Conservation (phyloP, 2,329 filamentous ascomycete species). For the Atkinsonella hypoxylon region DNA sequence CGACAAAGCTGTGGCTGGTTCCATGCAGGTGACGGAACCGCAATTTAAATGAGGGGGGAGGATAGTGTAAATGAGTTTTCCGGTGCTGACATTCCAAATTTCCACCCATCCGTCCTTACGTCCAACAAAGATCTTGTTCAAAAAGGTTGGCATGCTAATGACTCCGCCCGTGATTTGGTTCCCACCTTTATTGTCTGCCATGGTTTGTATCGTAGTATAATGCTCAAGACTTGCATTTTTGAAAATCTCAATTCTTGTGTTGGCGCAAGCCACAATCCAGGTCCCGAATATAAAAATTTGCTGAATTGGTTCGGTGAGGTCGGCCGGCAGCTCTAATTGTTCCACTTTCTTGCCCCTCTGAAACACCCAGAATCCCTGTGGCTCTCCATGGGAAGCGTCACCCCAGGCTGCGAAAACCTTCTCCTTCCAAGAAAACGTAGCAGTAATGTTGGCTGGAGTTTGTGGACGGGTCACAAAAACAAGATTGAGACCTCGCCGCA, state of each 20-base stretch:
- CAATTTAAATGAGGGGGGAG: slow-evolving; percentile 60
- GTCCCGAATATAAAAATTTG: slow-evolving; percentile 76
- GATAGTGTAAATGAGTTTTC: slow-evolving; percentile 82
- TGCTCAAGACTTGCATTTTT: slow-evolving; percentile 73
- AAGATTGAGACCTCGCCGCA: slow-evolving; percentile 79
- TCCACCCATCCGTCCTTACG: slow-evolving; percentile 81
- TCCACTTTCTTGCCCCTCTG: slow-evolving; percentile 78
- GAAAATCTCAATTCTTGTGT: slow-evolving; percentile 76
- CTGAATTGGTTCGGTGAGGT: slow-evolving; percentile 57
- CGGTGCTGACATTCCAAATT: slow-evolving; percentile 94
- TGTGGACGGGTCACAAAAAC: slow-evolving; percentile 89
- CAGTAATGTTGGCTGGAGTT: slow-evolving; percentile 75
- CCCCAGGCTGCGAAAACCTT: slow-evolving; percentile 86
- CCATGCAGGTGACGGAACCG: slow-evolving; percentile 76
- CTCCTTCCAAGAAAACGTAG: slow-evolving; percentile 78
- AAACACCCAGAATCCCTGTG: slow-evolving; percentile 76
- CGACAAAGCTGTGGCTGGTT: slow-evolving; percentile 73
- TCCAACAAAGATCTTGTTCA: slow-evolving; percentile 92
- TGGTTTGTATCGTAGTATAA: slow-evolving; percentile 69
- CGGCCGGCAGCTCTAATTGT: slow-evolving; percentile 57
- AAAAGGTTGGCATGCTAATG: slow-evolving; percentile 81
- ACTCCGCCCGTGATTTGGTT: slow-evolving; percentile 67
- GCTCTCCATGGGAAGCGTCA: slow-evolving; percentile 35
- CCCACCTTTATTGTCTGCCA: slow-evolving; percentile 42
- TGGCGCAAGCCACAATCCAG: slow-evolving; percentile 76